Evolutionary conservation across 202 grass and related monocot species (phyloP), one percentile per base, ranked within the genome.

Genomic region (Saccharum hybrid): DNA sequence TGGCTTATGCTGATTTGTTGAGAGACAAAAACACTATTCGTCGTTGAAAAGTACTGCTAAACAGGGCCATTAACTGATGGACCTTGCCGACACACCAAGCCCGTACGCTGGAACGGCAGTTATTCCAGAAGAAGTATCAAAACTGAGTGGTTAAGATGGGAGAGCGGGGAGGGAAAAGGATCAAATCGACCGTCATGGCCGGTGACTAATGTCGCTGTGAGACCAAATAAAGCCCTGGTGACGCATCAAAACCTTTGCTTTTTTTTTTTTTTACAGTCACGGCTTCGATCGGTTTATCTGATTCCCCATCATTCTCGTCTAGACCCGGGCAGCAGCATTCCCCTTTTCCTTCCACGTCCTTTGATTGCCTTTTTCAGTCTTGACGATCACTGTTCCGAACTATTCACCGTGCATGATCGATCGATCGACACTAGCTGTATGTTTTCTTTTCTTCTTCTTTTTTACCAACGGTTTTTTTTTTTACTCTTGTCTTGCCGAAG

Each of bases 231-330:
- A 84, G 62, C 26, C 26, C 26, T 26, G 26, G 26, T 26, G 26
- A 26, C 26, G 70, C 10, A 19, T 54, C 49, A 54, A 54, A 54
- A 19, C 51, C 51, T 68, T 11, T 0, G 39, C n/a, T n/a, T n/a
- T n/a, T 33, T 70, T 33, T 33, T 70, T 33, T 33, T 82, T 78
- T 65, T 60, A 84, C 81, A 2, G 39, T 54, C 52, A 21, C 5
- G 63, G 48, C 66, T 59, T 72, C 72, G 28, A 28, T 28, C 28
- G 66, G 77, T 54, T 49, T 68, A 66, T 37, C 74, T 22, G 57
- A 66, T 75, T 63, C 34, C 26, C 63, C 76, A 74, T 89, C 77
- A 68, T 79, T 52, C 40, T 76, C 69, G 3, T 68, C 1, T 11
- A 85, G 63, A 75, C 66, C 48, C 43, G 33, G 62, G 42, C 70